Percentiles rank a stretch among this genome's conserved stretches.
phyloP scores from a whole-genome alignment of 1,139 yeast species.

The Pichia sp. region DNA sequence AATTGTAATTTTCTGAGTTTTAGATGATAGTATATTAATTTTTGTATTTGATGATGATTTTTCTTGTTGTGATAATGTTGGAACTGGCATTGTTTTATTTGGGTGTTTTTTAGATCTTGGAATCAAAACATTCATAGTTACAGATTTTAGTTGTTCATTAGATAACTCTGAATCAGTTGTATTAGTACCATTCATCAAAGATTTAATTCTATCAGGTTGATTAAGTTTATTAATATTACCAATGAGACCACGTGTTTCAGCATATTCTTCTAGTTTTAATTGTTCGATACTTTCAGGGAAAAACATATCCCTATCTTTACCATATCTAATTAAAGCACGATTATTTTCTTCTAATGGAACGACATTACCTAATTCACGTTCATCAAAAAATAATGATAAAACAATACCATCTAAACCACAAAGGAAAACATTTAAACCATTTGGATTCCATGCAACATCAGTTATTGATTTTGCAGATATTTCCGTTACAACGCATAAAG shows the following conservation, averaged over 20 bases:
- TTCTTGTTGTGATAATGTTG: not conserved
- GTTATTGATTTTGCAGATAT: slow-evolving; percentile 59
- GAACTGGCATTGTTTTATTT: slow-evolving; percentile 22
- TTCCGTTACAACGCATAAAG: slow-evolving; percentile 60
- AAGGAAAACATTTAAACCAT: slow-evolving; percentile 63
- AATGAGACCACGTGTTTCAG: slow-evolving; percentile 26
- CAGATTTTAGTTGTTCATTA: slow-evolving; percentile 2
- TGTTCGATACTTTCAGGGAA: slow-evolving; percentile 87
- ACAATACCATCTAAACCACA: slow-evolving; percentile 86
- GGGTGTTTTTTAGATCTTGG: slow-evolving; percentile 30
- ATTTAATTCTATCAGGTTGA: slow-evolving; percentile 33
- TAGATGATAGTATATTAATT: slow-evolving; percentile 19
- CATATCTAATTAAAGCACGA: slow-evolving; percentile 70
- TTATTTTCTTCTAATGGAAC: slow-evolving; percentile 63
- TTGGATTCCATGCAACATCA: slow-evolving; percentile 73
- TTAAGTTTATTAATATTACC: slow-evolving; percentile 5
- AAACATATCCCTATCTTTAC: slow-evolving; percentile 79
- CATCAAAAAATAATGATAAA: slow-evolving; percentile 60
- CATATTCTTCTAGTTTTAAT: slow-evolving; percentile 60
- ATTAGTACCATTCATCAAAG: slow-evolving; percentile 32
- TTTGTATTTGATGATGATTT: slow-evolving; percentile 7
- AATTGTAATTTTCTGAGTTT: slow-evolving; percentile 46
- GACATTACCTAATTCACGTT: slow-evolving; percentile 66
- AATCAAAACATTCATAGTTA: slow-evolving; percentile 24
- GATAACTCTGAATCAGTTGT: not conserved